These are phyloP conservation scores for Ophiostoma tasmaniense DNA, from an alignment of 2,329 filamentous ascomycete species.

Conservation along the genomic window DNA sequence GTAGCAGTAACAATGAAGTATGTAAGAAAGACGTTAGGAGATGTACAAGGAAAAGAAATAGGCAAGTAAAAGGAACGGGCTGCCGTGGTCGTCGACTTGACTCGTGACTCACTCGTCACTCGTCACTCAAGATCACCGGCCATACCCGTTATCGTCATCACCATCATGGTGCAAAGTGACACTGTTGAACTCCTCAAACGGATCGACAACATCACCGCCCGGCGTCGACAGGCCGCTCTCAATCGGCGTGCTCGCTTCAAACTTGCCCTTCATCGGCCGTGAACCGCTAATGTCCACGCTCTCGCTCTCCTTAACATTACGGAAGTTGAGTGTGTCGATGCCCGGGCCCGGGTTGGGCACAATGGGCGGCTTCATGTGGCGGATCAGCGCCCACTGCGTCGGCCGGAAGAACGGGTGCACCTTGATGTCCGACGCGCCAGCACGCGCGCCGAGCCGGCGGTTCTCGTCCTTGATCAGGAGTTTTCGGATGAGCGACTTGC, in stretches of 20 bases:
- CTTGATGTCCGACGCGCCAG: constrained; percentile 95
- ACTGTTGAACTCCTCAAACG: constrained; percentile 98
- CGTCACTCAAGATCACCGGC: constrained; percentile 19
- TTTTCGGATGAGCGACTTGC: constrained; percentile 94
- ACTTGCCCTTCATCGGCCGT: constrained; percentile 46
- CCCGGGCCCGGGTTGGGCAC: constrained; percentile 84
- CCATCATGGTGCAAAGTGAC: constrained; percentile 96
- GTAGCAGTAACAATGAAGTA: background rate
- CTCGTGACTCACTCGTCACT: too few species aligned
- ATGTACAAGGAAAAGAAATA: too few species aligned
- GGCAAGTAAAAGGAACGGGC: too few species aligned
- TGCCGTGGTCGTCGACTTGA: too few species aligned
- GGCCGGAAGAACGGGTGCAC: constrained; percentile 90
- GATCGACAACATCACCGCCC: constrained; percentile 68
- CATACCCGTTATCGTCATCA: constrained; percentile 51
- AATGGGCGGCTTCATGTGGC: constrained; percentile 97
- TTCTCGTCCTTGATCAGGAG: constrained; percentile 97
- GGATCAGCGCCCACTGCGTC: constrained; percentile 92
- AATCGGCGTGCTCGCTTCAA: constrained; percentile 50
- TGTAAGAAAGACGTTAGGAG: background rate
- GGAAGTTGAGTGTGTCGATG: constrained; percentile 92
- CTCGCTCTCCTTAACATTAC: constrained; percentile 94
- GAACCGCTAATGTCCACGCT: constrained; percentile 76
- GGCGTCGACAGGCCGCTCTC: constrained; percentile 82
- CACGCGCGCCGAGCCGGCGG: constrained; percentile 81